Base-by-base conservation (phyloP, 441 rosid species). In the Populus tomentosa region DNA sequence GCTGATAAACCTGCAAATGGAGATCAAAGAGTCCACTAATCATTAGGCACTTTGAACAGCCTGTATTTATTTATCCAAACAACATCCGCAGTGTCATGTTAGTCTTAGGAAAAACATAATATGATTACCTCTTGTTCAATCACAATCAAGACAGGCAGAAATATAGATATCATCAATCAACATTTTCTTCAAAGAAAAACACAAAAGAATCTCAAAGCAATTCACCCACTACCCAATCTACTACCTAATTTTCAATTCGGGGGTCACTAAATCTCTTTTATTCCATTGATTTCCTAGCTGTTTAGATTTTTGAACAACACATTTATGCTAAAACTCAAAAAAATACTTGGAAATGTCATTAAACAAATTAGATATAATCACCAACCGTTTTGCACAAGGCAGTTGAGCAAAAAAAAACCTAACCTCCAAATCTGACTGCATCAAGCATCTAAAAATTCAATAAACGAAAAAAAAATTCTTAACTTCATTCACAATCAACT, bases 1-100 rank as follows among this genome's bases (percentile, higher is more conserved):
- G 50, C 71, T n/a, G 77, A 59, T 30, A 75, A 84, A 70, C 74
- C 92, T 89, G 86, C 89, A 84, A 80, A 76, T 7, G 24, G 32
- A 53, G 73, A 73, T 4, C 23, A 76, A 42, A 63, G 42, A 75
- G 53, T 69, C 80, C 42, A 80, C 20, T 46, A 46, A 46, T 46
- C 56, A 14, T 56, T 9, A 46, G 71, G 46, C 59, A 14, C 67
- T 72, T 78, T 28, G 63, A 46, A 67, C 32, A 23, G 53, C 69
- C 62, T 21, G 28, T n/a, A 36, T 32, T 65, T 46, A 46, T 26
- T 42, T 71, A 10, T 61, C 69, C 70, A n/a, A 59, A 63, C 18
- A 38, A 11, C 6, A 71, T 38, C 23, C 6, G 68, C 32, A 30
- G 50, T 0, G 6, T 42, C 63, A 30, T 35, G 56, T 14, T 14